Evolutionary conservation across 2,329 filamentous ascomycete genomes (phyloP).

Genomic region (Trichoderma lentiforme): DNA sequence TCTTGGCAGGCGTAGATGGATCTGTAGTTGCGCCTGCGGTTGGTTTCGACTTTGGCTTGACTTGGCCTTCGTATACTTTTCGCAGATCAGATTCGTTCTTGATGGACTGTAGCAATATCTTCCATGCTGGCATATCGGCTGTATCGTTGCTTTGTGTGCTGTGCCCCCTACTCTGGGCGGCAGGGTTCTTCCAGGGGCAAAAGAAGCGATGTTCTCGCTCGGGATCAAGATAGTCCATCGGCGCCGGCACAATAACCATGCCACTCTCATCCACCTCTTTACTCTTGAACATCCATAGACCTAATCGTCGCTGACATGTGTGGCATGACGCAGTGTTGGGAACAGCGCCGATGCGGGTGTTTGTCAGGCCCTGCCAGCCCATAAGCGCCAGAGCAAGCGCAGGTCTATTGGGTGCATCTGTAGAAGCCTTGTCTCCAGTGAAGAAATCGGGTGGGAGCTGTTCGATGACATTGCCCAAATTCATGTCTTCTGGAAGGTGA

Average conservation of each 20-base stretch:
- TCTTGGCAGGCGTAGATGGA: conserved; percentile 19
- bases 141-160: conserved; percentile 32
- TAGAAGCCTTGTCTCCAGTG: conserved; percentile 33
- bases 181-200: conserved; percentile 72
- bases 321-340: conserved; percentile 75
- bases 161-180: conserved; percentile 51
- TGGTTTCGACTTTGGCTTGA: conserved; percentile 25
- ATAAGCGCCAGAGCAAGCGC: conserved; percentile 68
- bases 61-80: conserved; percentile 32
- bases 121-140: conserved; percentile 50
- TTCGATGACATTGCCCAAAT: conserved; percentile 47
- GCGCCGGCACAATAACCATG: conserved; percentile 54
- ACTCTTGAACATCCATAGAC: conserved; percentile 89
- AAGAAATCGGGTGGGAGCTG: conserved; percentile 57
- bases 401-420: conserved; percentile 49
- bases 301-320: conserved; percentile 82
- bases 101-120: conserved; percentile 51
- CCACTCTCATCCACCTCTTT: conserved; percentile 59
- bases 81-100: conserved; percentile 58
- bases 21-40: conserved; percentile 21
- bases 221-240: conserved; percentile 66
- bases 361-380: conserved; percentile 69
- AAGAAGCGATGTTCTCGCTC: conserved; percentile 75
- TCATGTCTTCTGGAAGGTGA: conserved; percentile 51
- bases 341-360: conserved; percentile 54